These are phyloP conservation scores for Pichia sp. DNA, from an alignment of 1,139 yeast genomes.

Conservation along the genomic window DNA sequence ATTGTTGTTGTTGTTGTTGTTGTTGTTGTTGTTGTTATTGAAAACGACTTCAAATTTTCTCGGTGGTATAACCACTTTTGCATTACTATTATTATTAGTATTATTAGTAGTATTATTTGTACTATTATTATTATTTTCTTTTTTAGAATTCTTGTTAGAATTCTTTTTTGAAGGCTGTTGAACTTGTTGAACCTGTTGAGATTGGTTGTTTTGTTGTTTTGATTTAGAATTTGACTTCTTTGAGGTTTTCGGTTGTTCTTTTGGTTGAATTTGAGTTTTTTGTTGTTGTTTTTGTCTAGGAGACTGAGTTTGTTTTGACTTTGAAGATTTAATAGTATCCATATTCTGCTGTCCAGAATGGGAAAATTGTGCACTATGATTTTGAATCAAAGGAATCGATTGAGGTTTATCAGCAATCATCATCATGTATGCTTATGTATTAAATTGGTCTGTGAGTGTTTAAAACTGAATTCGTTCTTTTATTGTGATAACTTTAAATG, in stretches of 20 bases:
- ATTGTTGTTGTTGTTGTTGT: too few relatives aligned
- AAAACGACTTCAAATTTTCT: constrained; percentile 17
- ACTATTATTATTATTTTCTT: not conserved
- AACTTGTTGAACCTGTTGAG: not conserved
- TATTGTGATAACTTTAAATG: not conserved
- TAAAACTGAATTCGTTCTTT: too few relatives aligned
- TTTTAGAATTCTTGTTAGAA: not conserved
- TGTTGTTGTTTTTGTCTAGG: not conserved
- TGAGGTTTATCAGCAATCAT: constrained; percentile 13
- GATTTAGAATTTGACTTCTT: not conserved
- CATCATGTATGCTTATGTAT: constrained; percentile 1
- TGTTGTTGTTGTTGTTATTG: constrained; percentile 4
- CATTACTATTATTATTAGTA: too few relatives aligned
- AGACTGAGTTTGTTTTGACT: not conserved
- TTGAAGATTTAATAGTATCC: not conserved
- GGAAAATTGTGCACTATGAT: not conserved
- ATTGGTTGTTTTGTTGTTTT: not conserved
- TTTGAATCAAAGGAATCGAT: constrained; percentile 3
- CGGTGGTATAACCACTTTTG: constrained; percentile 22
- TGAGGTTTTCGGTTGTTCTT: not conserved
- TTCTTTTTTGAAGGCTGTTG: constrained; percentile 1
- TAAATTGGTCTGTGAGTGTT: not conserved
- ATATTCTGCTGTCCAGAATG: not conserved
- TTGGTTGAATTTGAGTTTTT: not conserved
- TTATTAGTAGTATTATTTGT: not conserved